phyloP scores from a whole-genome alignment of 2,329 filamentous ascomycete species.

The Nemania serpens region DNA sequence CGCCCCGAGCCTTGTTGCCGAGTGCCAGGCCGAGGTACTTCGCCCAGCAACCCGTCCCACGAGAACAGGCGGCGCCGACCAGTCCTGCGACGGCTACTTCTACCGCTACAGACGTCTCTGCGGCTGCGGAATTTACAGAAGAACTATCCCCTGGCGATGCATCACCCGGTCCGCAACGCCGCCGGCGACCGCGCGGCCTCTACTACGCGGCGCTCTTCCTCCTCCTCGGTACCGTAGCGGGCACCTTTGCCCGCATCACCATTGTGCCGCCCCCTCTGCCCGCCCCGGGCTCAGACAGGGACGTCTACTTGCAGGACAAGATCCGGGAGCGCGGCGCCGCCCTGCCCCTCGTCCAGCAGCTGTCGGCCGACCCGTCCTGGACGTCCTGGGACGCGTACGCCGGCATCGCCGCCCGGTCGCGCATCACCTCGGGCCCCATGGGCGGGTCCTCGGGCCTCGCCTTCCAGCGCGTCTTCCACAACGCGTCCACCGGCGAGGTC shows the following conservation, averaged over 20 bases:
- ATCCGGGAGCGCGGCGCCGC: slow-evolving; percentile 50
- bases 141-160: no score
- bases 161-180: slow-evolving; percentile 21
- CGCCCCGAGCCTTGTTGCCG: neutral
- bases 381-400: slow-evolving; percentile 49
- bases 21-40: slow-evolving; percentile 4
- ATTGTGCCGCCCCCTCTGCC: slow-evolving; percentile 51
- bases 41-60: neutral
- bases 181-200: slow-evolving; percentile 33
- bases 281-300: slow-evolving; percentile 46
- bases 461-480: slow-evolving; percentile 68
- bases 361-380: slow-evolving; percentile 51
- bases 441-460: slow-evolving; percentile 49
- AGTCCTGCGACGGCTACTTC: neutral
- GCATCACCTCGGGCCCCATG: slow-evolving; percentile 50
- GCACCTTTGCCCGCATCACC: slow-evolving; percentile 46
- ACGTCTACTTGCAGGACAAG: slow-evolving; percentile 46
- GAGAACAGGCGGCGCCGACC: neutral
- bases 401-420: slow-evolving; percentile 23
- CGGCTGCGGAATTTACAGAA: no score
- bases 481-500: slow-evolving; percentile 60
- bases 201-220: slow-evolving; percentile 45
- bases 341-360: slow-evolving; percentile 53
- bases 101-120: neutral
- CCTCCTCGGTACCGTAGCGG: slow-evolving; percentile 46